A percentile compares a stretch with the other conserved stretches of the same genome.
Conservation (phyloP, 1,284 basidiomycete species). For the Cryptococcus neoformans region DNA sequence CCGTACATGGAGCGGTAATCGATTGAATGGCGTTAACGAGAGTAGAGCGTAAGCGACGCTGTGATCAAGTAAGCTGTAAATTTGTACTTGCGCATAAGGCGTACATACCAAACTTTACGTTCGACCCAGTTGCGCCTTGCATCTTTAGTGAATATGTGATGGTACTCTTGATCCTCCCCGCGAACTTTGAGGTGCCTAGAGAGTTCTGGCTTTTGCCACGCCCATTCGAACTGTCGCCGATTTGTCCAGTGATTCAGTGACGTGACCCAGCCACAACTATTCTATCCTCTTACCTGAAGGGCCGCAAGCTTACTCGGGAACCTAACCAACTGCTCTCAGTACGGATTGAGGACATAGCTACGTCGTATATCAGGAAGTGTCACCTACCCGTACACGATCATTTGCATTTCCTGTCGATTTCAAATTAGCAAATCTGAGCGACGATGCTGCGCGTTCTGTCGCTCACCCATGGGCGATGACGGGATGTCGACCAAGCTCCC, state of each 20-base stretch:
- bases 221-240: conserved; percentile 79
- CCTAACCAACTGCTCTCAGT: conserved; percentile 33
- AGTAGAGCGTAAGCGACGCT: conserved; percentile 44
- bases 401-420: conserved; percentile 60
- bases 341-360: background rate
- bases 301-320: conserved; percentile 83
- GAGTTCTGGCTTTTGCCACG: conserved; percentile 71
- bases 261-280: too few relatives aligned
- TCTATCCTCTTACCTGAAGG: conserved; percentile 49
- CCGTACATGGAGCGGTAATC: conserved; percentile 55
- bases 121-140: conserved; percentile 34
- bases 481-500: conserved; percentile 71
- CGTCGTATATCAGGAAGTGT: background rate
- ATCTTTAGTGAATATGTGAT: conserved; percentile 38
- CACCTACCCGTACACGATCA: conserved; percentile 67
- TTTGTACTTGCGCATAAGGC: background rate
- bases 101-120: conserved; percentile 38
- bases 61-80: background rate
- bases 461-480: conserved; percentile 69
- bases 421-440: background rate
- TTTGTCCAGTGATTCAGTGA: background rate
- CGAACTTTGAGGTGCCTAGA: conserved; percentile 48
- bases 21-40: conserved; percentile 28
- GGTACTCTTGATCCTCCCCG: conserved; percentile 3
- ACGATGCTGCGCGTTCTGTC: background rate